Evolutionary conservation across 345 rosid species (phyloP).

Genomic region (Lepidium africanum): DNA sequence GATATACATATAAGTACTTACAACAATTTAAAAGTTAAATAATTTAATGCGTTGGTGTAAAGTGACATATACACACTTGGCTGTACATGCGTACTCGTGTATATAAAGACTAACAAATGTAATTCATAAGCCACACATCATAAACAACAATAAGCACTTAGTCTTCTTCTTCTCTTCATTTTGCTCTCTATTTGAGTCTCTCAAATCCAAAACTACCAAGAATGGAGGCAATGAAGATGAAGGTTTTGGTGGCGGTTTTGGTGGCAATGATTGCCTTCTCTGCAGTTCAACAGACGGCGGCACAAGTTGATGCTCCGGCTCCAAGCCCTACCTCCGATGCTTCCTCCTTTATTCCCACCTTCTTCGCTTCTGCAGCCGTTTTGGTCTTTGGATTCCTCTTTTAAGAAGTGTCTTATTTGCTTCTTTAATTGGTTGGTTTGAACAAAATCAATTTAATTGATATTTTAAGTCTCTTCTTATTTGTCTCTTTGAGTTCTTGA

Average conservation of each 20-base stretch:
- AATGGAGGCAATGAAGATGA: constrained; percentile 36
- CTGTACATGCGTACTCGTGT: constrained; percentile 18
- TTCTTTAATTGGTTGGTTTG: background rate
- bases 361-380: constrained; percentile 12
- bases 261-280: constrained; percentile 23
- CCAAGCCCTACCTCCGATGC: constrained; percentile 33
- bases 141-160: constrained; percentile 3
- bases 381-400: constrained; percentile 24
- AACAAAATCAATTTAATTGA: background rate
- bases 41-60: constrained; percentile 27
- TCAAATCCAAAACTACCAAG: background rate
- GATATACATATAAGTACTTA: background rate
- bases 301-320: constrained; percentile 29
- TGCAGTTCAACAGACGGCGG: constrained; percentile 17
- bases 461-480: background rate
- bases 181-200: background rate
- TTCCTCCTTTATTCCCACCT: constrained; percentile 19
- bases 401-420: constrained; percentile 7
- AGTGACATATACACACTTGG: constrained; percentile 25
- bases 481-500: constrained; percentile 21
- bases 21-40: background rate
- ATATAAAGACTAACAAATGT: constrained; percentile 21
- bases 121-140: constrained; percentile 16
- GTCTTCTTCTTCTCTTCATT: constrained; percentile 10
- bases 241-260: constrained; percentile 25